These are phyloP conservation scores for Gremmenia infestans DNA, from an alignment of 2,329 filamentous ascomycete genomes.

Conservation along the genomic window DNA sequence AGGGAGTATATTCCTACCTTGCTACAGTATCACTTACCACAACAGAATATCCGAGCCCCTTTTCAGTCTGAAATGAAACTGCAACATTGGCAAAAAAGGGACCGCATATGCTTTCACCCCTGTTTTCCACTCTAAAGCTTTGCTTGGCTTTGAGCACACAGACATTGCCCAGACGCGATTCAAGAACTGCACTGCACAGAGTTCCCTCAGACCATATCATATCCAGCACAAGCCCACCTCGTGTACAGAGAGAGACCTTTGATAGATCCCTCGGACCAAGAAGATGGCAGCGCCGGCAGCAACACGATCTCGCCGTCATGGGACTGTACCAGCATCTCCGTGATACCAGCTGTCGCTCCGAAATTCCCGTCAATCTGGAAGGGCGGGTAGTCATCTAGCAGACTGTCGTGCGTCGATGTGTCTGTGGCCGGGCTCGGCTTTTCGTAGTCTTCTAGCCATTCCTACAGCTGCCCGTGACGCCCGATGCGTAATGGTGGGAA, in stretches of 20 bases:
- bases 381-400: slow-evolving; percentile 41
- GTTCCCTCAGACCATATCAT: neutral
- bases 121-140: no score
- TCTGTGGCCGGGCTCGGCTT: slow-evolving; percentile 39
- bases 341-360: slow-evolving; percentile 42
- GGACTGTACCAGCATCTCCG: slow-evolving; percentile 41
- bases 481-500: slow-evolving; percentile 27
- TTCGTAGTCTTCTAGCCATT: slow-evolving; percentile 37
- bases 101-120: no score
- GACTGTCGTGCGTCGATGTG: slow-evolving; percentile 42
- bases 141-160: no score
- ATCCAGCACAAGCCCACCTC: slow-evolving; percentile 29
- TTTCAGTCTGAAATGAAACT: no score
- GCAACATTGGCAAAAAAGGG: no score
- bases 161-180: no score
- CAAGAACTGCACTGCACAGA: neutral
- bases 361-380: slow-evolving; percentile 50
- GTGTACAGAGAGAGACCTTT: slow-evolving; percentile 30
- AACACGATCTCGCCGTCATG: slow-evolving; percentile 30
- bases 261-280: slow-evolving; percentile 31
- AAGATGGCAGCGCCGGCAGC: slow-evolving; percentile 35
- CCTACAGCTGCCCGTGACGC: slow-evolving; percentile 35
- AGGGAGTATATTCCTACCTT: no score
- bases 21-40: no score
- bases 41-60: no score